These are phyloP conservation scores for Coemansia sp. DNA, from an alignment of 192 early-diverging fungal species.

Conservation along the genomic window DNA sequence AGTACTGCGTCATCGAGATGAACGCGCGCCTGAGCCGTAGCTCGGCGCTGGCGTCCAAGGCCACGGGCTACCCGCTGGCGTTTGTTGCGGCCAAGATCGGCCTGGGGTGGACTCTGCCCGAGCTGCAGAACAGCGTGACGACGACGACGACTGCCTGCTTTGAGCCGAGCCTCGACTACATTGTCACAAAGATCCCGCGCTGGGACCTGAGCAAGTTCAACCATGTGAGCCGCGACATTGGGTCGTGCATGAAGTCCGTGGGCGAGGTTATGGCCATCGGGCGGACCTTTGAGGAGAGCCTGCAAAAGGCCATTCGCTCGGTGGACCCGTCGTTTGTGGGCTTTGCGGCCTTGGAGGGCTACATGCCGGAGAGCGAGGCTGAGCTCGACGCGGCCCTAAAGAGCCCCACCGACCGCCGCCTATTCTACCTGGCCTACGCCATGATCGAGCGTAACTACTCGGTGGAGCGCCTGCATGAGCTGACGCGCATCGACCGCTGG, in stretches of 20 bases:
- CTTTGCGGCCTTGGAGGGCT: constrained; percentile 55
- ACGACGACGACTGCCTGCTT: constrained; percentile 94
- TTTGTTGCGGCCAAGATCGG: constrained; percentile 98
- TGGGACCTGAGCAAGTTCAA: constrained; percentile 97
- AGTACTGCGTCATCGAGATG: constrained; percentile 95
- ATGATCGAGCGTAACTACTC: constrained; percentile 73
- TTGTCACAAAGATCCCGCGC: constrained; percentile 94
- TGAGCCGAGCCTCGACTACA: constrained; percentile 93
- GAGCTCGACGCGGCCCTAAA: constrained; percentile 61
- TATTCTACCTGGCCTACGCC: constrained; percentile 79
- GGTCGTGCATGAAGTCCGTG: constrained; percentile 91
- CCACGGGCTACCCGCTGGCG: constrained; percentile 95
- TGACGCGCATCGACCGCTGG: constrained; percentile 88
- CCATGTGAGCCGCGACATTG: constrained; percentile 78
- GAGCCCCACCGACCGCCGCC: constrained; percentile 72
- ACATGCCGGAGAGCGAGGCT: constrained; percentile 19
- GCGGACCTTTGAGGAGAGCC: constrained; percentile 89
- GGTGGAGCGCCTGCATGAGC: constrained; percentile 68
- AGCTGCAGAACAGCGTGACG: constrained; percentile 86
- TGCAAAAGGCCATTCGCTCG: constrained; percentile 95
- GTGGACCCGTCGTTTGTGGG: constrained; percentile 91
- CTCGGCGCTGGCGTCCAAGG: constrained; percentile 92
- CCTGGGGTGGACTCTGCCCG: constrained; percentile 79
- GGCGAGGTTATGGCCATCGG: constrained; percentile 99
- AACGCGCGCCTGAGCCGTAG: constrained; percentile 90